Base-by-base conservation (phyloP, 2,329 filamentous ascomycete species). In the Hymenoscyphus salicellus region DNA sequence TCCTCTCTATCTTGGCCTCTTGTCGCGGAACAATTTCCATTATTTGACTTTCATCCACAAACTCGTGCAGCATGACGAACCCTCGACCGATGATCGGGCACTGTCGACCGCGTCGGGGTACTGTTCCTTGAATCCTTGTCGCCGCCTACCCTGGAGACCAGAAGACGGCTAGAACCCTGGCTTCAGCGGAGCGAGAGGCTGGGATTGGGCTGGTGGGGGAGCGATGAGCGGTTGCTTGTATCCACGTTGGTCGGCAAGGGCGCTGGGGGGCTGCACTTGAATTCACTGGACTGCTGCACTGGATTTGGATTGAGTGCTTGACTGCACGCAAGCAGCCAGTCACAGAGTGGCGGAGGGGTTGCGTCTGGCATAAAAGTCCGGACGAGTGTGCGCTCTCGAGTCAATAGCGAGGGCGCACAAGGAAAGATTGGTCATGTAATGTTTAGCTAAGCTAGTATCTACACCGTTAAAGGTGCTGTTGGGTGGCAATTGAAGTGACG, bases 71-170 rank as follows among this genome's bases (percentile, higher is more conserved):
- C 41, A 43, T 55, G 26, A 62, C 65, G 66, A 67, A 49, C 67
- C 30, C 46, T 32, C 60, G 60, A 70, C 70, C 70, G 70, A 71
- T 71, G 60, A 71, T 70, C 70, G 70, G 70, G 69, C 69, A 61
- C 62, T 32, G 58, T 67, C 55, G 67, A 62, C 68, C 66, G 63
- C 64, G 64, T 61, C 65, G 58, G 64, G 63, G 61, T 63, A 41
- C 63, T 52, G 26, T 49, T 20, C 46, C 20, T 30, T 30, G 3
- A 3, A 30, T 30, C 28, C 28, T 30, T 30, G 28, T 30, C 28
- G 28, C 6, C 28, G 28, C 28, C 28, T 3, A 14, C 46, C 46
- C 46, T 49, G 20, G 46, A 2, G 46, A 26, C 20, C 46, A 26
- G 20, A 23, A 46, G 16, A 46, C 46, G n/a, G n/a, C 46, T 23